phyloP scores from a whole-genome alignment of 2,329 filamentous ascomycete species.

The Trichoderma semiorbis region DNA sequence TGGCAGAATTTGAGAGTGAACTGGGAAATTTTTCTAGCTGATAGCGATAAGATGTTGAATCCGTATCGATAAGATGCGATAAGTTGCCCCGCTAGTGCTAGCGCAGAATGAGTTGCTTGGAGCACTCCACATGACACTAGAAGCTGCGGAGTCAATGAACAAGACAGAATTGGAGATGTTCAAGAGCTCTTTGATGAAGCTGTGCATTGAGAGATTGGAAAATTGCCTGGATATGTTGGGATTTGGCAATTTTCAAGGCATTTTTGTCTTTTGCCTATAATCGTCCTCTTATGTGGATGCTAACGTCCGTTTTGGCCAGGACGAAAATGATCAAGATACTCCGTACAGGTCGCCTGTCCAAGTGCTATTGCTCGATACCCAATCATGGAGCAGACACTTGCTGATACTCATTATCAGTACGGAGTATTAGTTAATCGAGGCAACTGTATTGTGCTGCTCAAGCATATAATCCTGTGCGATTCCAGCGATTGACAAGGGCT shows the following conservation, averaged over 20 bases:
- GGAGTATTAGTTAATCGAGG: not conserved
- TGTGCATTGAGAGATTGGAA: not conserved
- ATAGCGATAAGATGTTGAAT: conserved; percentile 12
- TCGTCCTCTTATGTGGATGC: not conserved
- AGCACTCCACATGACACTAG: not conserved
- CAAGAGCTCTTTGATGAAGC: not conserved
- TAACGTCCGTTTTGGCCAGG: not conserved
- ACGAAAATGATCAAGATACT: not conserved
- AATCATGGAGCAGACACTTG: not conserved
- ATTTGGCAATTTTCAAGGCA: not conserved
- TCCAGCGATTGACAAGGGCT: not conserved
- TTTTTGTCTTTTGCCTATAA: not conserved
- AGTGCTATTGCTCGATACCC: not conserved
- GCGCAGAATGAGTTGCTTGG: not conserved
- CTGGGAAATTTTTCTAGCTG: conserved; percentile 19
- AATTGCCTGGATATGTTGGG: not conserved
- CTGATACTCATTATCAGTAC: not conserved
- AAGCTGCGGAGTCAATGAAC: not conserved
- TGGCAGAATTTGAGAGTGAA: conserved; percentile 10
- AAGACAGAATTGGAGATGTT: not conserved
- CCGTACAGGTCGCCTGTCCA: not conserved
- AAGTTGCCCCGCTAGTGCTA: not conserved
- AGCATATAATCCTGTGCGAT: not conserved
- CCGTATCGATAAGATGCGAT: conserved; percentile 17
- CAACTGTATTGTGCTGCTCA: not conserved